Evolutionary conservation across 2,329 filamentous ascomycete species (phyloP), one percentile per base, ranked within the genome.

Genomic region (Alternaria novae-zelandiae): DNA sequence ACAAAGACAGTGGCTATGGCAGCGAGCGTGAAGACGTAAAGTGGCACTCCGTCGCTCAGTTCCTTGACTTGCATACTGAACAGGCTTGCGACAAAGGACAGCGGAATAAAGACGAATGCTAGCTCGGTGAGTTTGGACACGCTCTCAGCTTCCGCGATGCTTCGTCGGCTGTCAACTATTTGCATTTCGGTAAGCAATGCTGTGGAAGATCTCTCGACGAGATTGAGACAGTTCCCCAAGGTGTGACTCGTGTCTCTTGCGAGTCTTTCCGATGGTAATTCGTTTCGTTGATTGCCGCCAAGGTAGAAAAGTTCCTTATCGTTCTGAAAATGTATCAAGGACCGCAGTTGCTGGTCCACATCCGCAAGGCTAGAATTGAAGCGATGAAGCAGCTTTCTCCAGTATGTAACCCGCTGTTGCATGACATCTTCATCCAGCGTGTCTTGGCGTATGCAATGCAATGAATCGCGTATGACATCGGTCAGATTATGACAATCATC

Each of bases 171-270:
- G 47, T 78, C 73, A 12, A 69, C 57, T 30, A 78, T 70, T 17
- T 71, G 64, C 70, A 79, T 74, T 28, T 82, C 81, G 5, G 80
- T 78, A 30, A 79, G 79, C 6, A 82, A 57, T 5, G 77, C 73
- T 23, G 62, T 68, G 32, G 71, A 36, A 10, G 32, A 36, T 8
- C 32, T 36, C 4, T 36, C 32, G 32, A 36, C 32, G 7, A 36
- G 32, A 36, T 36, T 1, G 15, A 36, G 32, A n/a, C 32, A n/a
- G 32, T 36, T 36, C 32, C 32, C 10, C 15, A 36, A 36, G 7
- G 7, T 36, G 4, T 36, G 32, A 36, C 32, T 36, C 32, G 32
- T 8, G 32, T 36, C 32, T 5, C 32, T 36, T 36, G 32, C 32
- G 7, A 36, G 32, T 8, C 32, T 36, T 5, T 36, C 32, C 32